Conservation (phyloP, 768 basidiomycete genomes). For the Tulasnella calospora region DNA sequence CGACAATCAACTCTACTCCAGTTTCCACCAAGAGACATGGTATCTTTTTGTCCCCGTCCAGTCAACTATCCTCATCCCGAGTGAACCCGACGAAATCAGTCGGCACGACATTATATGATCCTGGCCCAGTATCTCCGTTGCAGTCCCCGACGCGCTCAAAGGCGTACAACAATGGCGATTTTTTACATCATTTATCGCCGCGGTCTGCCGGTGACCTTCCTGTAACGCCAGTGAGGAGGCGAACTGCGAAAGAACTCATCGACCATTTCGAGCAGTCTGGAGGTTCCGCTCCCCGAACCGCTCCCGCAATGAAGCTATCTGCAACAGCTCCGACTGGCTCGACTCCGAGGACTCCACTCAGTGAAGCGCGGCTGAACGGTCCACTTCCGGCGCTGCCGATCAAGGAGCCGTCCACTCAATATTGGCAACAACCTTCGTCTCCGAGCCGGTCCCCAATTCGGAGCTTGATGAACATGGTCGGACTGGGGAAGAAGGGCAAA, state of each 20-base stretch:
- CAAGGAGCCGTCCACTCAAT: neutral
- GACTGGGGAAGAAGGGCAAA: conserved; percentile 18
- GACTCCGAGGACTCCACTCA: conserved; percentile 1
- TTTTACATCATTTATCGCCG: neutral
- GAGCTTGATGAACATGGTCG: conserved; percentile 22
- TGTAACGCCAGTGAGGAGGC: conserved; percentile 12
- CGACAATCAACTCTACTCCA: neutral
- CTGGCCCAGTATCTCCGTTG: conserved; percentile 13
- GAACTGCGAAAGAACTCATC: conserved; percentile 24
- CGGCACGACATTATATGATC: conserved; percentile 7
- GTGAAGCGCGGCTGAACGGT: conserved; percentile 20
- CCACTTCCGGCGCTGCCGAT: conserved; percentile 15
- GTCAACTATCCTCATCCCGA: neutral
- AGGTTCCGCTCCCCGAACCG: neutral
- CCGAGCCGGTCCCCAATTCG: conserved; percentile 17
- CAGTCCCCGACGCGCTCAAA: neutral
- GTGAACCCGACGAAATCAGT: neutral
- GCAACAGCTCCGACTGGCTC: conserved; percentile 3
- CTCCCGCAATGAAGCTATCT: conserved; percentile 12
- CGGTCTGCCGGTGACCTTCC: conserved; percentile 4
- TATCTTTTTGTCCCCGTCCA: conserved; percentile 5
- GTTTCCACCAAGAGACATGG: conserved; percentile 5
- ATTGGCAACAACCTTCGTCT: conserved; percentile 8
- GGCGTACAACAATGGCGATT: neutral
- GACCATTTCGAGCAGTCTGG: conserved; percentile 23